Conservation (phyloP, 352 stramenopile genomes). For the Pythium diclinum region DNA sequence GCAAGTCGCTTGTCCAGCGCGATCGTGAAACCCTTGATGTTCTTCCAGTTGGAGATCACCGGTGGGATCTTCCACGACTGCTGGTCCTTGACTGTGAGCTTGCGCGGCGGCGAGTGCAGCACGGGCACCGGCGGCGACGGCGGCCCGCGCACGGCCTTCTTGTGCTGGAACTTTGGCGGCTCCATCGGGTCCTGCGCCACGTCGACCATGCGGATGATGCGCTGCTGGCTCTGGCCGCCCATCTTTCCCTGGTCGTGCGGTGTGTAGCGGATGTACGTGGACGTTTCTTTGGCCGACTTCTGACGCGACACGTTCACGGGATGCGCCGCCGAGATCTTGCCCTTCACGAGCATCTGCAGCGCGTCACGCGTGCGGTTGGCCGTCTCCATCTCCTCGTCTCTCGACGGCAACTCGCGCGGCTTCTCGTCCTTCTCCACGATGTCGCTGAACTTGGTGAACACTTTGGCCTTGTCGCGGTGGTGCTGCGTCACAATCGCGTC, state of each 20-base stretch:
- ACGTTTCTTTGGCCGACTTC: conserved; percentile 86
- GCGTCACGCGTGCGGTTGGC: conserved; percentile 76
- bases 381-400: conserved; percentile 72
- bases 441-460: conserved; percentile 94
- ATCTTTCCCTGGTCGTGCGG: conserved; percentile 76
- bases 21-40: conserved; percentile 98
- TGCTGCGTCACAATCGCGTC: conserved; percentile 97
- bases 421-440: conserved; percentile 90
- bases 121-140: conserved; percentile 90
- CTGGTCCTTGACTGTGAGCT: conserved; percentile 92
- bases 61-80: conserved; percentile 99
- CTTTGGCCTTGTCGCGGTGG: conserved; percentile 92
- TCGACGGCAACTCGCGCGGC: conserved; percentile 38
- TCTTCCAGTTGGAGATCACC: conserved; percentile 99
- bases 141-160: conserved; percentile 93
- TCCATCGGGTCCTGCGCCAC: conserved; percentile 99
- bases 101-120: conserved; percentile 90
- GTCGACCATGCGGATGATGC: conserved; percentile 99
- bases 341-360: conserved; percentile 86
- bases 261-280: conserved; percentile 84
- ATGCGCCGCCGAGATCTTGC: conserved; percentile 89
- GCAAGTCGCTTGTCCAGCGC: conserved; percentile 98
- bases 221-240: conserved; percentile 70
- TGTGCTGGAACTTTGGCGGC: conserved; percentile 98
- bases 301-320: conserved; percentile 79